Evolutionary conservation across 1,139 yeast genomes (phyloP).

Genomic region (Lodderomyces orthopsilosis): DNA sequence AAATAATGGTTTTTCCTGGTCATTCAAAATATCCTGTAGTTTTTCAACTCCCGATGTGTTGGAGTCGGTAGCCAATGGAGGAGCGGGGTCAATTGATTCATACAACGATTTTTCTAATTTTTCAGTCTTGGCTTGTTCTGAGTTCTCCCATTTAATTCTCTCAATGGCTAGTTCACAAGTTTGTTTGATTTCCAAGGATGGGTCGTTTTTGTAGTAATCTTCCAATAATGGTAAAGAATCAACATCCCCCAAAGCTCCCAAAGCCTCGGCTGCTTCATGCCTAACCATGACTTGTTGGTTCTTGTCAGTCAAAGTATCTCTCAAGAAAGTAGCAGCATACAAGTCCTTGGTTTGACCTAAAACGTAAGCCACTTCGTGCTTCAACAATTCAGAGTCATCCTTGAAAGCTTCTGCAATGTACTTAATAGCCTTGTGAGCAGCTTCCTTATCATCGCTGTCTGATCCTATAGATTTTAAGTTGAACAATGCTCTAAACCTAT

Average conservation of each 20-base stretch:
- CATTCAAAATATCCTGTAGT: slow-evolving; percentile 67
- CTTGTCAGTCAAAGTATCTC: slow-evolving; percentile 65
- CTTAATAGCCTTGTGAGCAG: slow-evolving; percentile 62
- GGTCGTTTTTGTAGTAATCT: slow-evolving; percentile 67
- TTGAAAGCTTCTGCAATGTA: slow-evolving; percentile 79
- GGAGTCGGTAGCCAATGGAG: slow-evolving; percentile 76
- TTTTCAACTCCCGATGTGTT: slow-evolving; percentile 48
- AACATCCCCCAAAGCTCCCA: slow-evolving; percentile 89
- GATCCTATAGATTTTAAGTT: slow-evolving; percentile 83
- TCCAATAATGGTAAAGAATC: slow-evolving; percentile 69
- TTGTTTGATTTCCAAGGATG: slow-evolving; percentile 85
- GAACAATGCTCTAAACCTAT: slow-evolving; percentile 89
- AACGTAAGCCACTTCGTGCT: slow-evolving; percentile 98
- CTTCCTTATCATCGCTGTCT: slow-evolving; percentile 48
- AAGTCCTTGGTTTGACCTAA: slow-evolving; percentile 91
- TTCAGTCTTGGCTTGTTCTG: slow-evolving; percentile 63
- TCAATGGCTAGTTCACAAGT: slow-evolving; percentile 97
- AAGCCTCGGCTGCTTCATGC: slow-evolving; percentile 98
- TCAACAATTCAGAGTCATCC: slow-evolving; percentile 86
- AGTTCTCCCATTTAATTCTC: slow-evolving; percentile 88
- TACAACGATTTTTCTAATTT: slow-evolving; percentile 72
- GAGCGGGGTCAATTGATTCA: slow-evolving; percentile 95
- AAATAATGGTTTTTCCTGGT: slow-evolving; percentile 75
- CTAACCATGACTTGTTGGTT: slow-evolving; percentile 93
- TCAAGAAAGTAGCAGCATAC: slow-evolving; percentile 70